Percentiles rank a stretch among this genome's conserved stretches.
Evolutionary conservation across 1,139 yeast species (phyloP).

Genomic region (Lodderomyces jiufengensis): DNA sequence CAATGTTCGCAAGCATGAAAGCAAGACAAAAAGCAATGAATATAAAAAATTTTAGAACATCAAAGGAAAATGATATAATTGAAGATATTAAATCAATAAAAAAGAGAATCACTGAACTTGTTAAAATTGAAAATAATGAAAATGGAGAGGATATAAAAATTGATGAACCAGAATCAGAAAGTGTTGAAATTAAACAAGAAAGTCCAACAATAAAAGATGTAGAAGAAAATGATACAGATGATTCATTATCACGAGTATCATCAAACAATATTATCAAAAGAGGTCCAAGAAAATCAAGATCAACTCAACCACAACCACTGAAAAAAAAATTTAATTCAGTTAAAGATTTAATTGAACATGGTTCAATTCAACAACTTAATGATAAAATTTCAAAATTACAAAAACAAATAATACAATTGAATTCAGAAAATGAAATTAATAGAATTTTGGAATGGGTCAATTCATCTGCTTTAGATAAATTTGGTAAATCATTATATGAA

Average conservation of each 20-base stretch:
- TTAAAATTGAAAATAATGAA: slow-evolving; percentile 11
- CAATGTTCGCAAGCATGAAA: slow-evolving; percentile 53
- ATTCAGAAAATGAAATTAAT: slow-evolving; percentile 37
- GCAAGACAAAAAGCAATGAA: slow-evolving; percentile 56
- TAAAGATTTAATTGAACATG: slow-evolving; percentile 28
- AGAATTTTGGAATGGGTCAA: slow-evolving; percentile 63
- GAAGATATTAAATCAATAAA: slow-evolving; percentile 31
- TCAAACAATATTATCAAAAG: too few relatives aligned
- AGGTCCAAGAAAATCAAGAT: slow-evolving; percentile 16
- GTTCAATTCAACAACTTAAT: slow-evolving; percentile 17
- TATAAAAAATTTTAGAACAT: slow-evolving; percentile 23
- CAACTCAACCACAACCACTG: slow-evolving; percentile 5
- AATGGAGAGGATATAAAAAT: slow-evolving; percentile 10
- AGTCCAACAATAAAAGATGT: too few relatives aligned
- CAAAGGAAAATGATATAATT: slow-evolving; percentile 43
- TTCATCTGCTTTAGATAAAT: slow-evolving; percentile 48
- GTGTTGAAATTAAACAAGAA: slow-evolving; percentile 10
- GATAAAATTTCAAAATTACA: slow-evolving; percentile 24
- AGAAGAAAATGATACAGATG: slow-evolving; percentile 17
- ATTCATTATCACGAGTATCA: slow-evolving; percentile 21
- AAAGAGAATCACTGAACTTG: slow-evolving; percentile 1
- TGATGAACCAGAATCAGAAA: slow-evolving; percentile 11
- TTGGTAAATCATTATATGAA: slow-evolving; percentile 54
- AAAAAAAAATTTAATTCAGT: slow-evolving; percentile 22
- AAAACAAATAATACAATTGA: slow-evolving; percentile 26